A percentile compares a stretch with the other conserved stretches of the same genome.
Conservation (phyloP, 305 asterid species). For the Fraxinus sp. region DNA sequence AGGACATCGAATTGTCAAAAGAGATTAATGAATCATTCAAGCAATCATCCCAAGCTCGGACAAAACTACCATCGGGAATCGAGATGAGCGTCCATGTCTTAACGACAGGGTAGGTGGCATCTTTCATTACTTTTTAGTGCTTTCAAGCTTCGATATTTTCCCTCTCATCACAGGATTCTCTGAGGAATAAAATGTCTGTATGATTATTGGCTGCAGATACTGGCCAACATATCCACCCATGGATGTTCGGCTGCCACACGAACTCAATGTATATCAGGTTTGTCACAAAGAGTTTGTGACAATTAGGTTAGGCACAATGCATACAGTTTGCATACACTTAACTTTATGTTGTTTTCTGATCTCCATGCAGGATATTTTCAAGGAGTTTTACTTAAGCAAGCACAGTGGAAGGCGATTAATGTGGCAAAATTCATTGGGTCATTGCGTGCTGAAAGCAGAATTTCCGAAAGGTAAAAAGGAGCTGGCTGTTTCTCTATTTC, state of each 20-base stretch:
- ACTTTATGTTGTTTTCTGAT: constrained; percentile 9
- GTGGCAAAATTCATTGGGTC: constrained; percentile 98
- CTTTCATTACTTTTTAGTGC: constrained; percentile 3
- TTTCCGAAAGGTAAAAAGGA: constrained; percentile 91
- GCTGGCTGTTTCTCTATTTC: constrained; percentile 96
- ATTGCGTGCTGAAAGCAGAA: constrained; percentile 90
- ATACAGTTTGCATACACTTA: constrained; percentile 11
- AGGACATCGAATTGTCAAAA: constrained; percentile 94
- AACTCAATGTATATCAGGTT: constrained; percentile 97
- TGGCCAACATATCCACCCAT: constrained; percentile 99
- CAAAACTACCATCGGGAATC: constrained; percentile 94
- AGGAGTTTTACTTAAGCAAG: constrained; percentile 94
- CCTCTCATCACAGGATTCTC: not conserved
- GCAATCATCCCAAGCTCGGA: constrained; percentile 99
- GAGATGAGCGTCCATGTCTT: constrained; percentile 99
- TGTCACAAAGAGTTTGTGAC: constrained; percentile 13
- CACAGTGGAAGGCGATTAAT: constrained; percentile 92
- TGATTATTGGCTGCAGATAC: constrained; percentile 54
- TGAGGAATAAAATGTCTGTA: constrained; percentile 1
- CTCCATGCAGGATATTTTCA: constrained; percentile 77
- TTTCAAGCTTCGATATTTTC: not conserved
- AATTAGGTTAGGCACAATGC: constrained; percentile 4
- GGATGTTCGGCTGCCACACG: constrained; percentile 95
- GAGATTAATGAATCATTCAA: constrained; percentile 98
- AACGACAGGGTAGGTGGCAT: constrained; percentile 72